phyloP scores from a whole-genome alignment of 1,139 yeast species.

The Kodamaea sp. region DNA sequence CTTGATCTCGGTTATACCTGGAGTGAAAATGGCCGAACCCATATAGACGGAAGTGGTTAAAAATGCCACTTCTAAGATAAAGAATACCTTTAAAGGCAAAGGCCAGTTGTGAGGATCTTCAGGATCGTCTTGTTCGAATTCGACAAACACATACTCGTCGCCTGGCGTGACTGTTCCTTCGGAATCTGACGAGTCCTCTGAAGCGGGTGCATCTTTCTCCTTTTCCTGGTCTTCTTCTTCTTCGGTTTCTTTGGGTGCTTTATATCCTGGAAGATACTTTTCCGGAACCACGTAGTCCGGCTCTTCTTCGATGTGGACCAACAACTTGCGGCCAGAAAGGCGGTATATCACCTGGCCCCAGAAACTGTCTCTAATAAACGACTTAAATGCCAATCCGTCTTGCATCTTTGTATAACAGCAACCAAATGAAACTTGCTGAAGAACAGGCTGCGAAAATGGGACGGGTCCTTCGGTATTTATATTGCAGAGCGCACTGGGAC shows the following conservation, averaged over 20 bases:
- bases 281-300: constrained; percentile 35
- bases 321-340: constrained; percentile 30
- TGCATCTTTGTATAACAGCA: constrained; percentile 8
- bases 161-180: constrained; percentile 2
- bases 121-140: constrained; percentile 57
- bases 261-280: constrained; percentile 21
- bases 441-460: neutral
- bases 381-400: no score
- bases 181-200: constrained; percentile 2
- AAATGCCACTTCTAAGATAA: constrained; percentile 41
- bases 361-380: constrained; percentile 35
- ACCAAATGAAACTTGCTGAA: no score
- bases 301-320: constrained; percentile 33
- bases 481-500: no score
- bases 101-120: constrained; percentile 64
- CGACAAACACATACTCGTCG: constrained; percentile 23
- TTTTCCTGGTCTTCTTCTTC: neutral
- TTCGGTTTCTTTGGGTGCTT: constrained; percentile 1
- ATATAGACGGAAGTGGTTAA: constrained; percentile 57
- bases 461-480: neutral
- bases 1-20: constrained; percentile 42
- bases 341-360: constrained; percentile 36
- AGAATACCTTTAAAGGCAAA: constrained; percentile 32
- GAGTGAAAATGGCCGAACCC: constrained; percentile 64
- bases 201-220: neutral